phyloP scores from a whole-genome alignment of 192 early-diverging fungal genomes.

The Lobosporangium transversale region DNA sequence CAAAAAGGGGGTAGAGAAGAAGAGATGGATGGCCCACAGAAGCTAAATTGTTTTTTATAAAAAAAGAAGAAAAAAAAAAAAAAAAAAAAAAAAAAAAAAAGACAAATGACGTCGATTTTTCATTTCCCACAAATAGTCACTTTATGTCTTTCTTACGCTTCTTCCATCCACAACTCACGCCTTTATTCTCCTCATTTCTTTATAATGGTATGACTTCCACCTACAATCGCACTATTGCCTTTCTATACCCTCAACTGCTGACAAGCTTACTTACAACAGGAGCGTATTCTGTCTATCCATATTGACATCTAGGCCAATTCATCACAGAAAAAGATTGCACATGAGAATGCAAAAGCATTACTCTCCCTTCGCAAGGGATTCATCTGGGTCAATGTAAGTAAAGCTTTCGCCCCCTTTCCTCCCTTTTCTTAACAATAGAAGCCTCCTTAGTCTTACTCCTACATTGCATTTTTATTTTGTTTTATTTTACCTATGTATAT shows the following conservation, averaged over 20 bases:
- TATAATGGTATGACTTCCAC: no score
- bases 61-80: not conserved
- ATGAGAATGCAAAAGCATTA: slow-evolving; percentile 64
- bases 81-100: not conserved
- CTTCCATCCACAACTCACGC: not conserved
- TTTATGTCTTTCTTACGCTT: not conserved
- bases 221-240: no score
- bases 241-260: not conserved
- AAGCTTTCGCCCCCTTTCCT: no score
- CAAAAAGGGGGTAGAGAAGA: not conserved
- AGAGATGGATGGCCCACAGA: not conserved
- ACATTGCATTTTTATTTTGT: no score
- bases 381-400: slow-evolving; percentile 60
- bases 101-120: slow-evolving; percentile 7
- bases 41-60: not conserved
- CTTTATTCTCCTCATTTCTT: no score
- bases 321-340: slow-evolving; percentile 70
- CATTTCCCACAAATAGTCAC: no score
- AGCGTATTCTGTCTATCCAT: no score
- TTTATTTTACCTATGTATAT: not conserved
- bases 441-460: no score
- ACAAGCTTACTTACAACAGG: not conserved
- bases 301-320: slow-evolving; percentile 71
- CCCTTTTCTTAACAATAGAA: no score
- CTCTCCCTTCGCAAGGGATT: slow-evolving; percentile 62